A percentile compares a stretch with the other conserved stretches of the same genome.
Conservation (phyloP, 2,329 filamentous ascomycete species). For the Botrytis fabae region DNA sequence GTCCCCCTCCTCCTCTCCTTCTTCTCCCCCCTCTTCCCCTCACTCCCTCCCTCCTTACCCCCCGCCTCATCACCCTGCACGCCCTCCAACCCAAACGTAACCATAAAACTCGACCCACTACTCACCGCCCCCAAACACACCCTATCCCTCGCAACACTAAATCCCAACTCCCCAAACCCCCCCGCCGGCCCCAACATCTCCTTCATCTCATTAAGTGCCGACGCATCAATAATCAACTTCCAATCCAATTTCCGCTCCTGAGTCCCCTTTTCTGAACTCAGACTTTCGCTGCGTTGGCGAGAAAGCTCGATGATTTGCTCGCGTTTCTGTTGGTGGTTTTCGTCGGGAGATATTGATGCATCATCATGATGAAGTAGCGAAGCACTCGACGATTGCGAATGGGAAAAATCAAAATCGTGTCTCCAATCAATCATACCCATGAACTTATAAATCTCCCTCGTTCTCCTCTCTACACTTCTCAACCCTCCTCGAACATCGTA, state of each 20-base stretch:
- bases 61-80: background rate
- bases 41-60: background rate
- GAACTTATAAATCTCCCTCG: background rate
- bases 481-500: background rate
- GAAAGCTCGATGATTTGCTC: conserved; percentile 15
- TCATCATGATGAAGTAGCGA: background rate
- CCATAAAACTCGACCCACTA: conserved; percentile 25
- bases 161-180: conserved; percentile 30
- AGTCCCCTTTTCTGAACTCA: background rate
- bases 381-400: no score
- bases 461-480: background rate
- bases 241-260: conserved; percentile 25
- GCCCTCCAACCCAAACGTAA: conserved; percentile 16
- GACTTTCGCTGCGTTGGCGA: background rate
- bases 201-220: conserved; percentile 30
- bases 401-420: background rate
- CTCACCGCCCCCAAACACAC: conserved; percentile 27
- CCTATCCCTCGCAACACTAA: conserved; percentile 24
- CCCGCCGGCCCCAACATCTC: conserved; percentile 29
- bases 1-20: background rate
- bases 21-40: background rate
- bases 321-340: background rate
- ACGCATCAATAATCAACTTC: conserved; percentile 26
- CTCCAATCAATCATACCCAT: background rate
- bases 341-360: background rate